A percentile compares a stretch with the other conserved stretches of the same genome.
phyloP scores from a whole-genome alignment of 2,329 filamentous ascomycete species.

The Penicillium occitanis region DNA sequence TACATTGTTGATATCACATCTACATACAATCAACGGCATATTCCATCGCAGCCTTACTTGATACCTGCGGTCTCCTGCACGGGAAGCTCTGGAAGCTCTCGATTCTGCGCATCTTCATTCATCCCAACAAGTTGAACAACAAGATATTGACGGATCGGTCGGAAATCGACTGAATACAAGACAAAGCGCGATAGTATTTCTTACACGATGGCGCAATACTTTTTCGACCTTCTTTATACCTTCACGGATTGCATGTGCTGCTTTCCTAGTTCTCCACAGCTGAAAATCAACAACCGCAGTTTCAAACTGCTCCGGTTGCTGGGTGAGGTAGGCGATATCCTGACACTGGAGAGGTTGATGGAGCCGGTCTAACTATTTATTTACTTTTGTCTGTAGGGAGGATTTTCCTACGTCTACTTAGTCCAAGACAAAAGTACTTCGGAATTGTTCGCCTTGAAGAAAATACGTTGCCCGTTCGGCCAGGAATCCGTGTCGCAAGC shows the following conservation, averaged over 20 bases:
- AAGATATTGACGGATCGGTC: not conserved
- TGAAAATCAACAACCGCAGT: constrained; percentile 91
- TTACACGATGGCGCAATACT: constrained; percentile 70
- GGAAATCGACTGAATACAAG: not conserved
- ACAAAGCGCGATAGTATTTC: not conserved
- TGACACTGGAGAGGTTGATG: not conserved
- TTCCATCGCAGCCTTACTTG: not conserved
- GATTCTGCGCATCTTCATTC: not conserved
- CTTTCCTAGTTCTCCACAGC: constrained; percentile 88
- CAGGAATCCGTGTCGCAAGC: constrained; percentile 93
- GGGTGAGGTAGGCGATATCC: constrained; percentile 67
- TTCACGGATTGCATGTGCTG: constrained; percentile 94
- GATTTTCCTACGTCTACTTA: constrained; percentile 98
- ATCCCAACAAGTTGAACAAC: not conserved
- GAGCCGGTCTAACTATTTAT: not conserved
- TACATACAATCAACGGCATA: not conserved
- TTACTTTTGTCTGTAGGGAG: constrained; percentile 59
- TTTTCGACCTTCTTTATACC: constrained; percentile 86
- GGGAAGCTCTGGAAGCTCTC: constrained; percentile 4
- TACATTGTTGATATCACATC: not conserved
- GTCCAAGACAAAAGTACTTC: constrained; percentile 85
- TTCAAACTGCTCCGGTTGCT: constrained; percentile 95
- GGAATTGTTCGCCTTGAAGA: constrained; percentile 91
- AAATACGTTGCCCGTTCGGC: constrained; percentile 97
- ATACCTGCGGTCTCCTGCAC: not conserved